These are phyloP conservation scores for Citrus reticulata DNA, from an alignment of 345 rosid genomes.

Conservation along the genomic window DNA sequence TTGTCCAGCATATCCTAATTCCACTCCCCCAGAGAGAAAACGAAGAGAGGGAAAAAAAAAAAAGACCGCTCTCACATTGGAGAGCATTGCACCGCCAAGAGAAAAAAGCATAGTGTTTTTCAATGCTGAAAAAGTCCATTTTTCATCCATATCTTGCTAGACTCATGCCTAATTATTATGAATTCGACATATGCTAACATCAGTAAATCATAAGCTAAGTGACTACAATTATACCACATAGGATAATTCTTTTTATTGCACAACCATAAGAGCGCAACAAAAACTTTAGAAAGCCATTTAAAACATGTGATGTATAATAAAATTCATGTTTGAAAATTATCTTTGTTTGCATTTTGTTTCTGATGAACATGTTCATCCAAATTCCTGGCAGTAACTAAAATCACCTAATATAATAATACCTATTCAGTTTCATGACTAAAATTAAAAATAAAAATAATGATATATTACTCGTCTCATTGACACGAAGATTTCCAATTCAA, in stretches of 20 bases:
- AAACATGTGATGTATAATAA: background rate
- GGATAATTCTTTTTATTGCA: background rate
- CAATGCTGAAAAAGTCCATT: background rate
- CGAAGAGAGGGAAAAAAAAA: background rate
- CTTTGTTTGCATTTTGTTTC: background rate
- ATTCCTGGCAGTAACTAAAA: background rate
- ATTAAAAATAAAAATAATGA: background rate
- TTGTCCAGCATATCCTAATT: background rate
- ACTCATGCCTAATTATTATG: background rate
- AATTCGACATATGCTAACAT: background rate
- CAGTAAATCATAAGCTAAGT: background rate
- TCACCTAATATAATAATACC: background rate
- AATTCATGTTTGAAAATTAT: background rate
- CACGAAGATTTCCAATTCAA: background rate
- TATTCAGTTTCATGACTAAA: background rate
- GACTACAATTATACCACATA: background rate
- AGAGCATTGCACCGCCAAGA: background rate
- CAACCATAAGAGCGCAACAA: background rate
- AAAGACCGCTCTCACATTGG: background rate
- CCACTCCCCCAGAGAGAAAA: background rate
- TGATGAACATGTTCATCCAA: background rate
- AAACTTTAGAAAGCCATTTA: background rate
- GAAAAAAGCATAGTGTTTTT: background rate
- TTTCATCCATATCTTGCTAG: background rate
- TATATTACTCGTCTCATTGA: background rate